phyloP scores from a whole-genome alignment of 257 asterid species.

The Nicotiana benthamiana region DNA sequence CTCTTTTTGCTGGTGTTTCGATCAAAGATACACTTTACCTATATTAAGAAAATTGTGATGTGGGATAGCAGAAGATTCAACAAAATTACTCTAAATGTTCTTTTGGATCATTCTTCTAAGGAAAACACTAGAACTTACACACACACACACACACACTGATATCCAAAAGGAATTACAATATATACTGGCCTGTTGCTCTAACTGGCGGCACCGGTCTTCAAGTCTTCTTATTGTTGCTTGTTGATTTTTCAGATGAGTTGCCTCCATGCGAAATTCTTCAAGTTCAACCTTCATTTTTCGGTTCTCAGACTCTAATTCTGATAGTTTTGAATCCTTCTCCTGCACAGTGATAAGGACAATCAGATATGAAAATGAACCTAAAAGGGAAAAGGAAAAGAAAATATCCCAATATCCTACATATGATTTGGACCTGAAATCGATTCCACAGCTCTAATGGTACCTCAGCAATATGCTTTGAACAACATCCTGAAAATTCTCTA shows the following conservation, averaged over 20 bases:
- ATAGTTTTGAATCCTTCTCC: conserved; percentile 85
- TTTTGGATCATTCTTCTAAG: not conserved
- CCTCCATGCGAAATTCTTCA: conserved; percentile 92
- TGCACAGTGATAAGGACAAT: conserved; percentile 20
- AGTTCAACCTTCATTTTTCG: conserved; percentile 99
- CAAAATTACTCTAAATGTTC: not conserved
- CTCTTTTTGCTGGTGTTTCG: too few relatives aligned
- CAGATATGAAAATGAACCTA: not conserved
- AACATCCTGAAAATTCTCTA: not conserved
- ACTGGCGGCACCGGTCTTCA: conserved; percentile 95
- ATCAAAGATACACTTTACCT: too few relatives aligned
- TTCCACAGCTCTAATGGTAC: not conserved
- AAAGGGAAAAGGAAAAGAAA: not conserved
- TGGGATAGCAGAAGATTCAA: not conserved
- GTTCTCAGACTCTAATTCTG: conserved; percentile 89
- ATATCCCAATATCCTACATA: not conserved
- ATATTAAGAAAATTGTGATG: not conserved
- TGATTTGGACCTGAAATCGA: not conserved
- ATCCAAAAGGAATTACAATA: not conserved
- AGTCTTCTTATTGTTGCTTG: conserved; percentile 96
- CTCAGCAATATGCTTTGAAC: not conserved
- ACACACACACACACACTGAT: not conserved
- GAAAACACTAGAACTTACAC: not conserved
- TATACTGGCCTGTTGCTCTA: conserved; percentile 83
- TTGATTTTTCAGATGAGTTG: conserved; percentile 94